phyloP scores from a whole-genome alignment of 2,329 filamentous ascomycete species.

The Aspergillus udagawae region DNA sequence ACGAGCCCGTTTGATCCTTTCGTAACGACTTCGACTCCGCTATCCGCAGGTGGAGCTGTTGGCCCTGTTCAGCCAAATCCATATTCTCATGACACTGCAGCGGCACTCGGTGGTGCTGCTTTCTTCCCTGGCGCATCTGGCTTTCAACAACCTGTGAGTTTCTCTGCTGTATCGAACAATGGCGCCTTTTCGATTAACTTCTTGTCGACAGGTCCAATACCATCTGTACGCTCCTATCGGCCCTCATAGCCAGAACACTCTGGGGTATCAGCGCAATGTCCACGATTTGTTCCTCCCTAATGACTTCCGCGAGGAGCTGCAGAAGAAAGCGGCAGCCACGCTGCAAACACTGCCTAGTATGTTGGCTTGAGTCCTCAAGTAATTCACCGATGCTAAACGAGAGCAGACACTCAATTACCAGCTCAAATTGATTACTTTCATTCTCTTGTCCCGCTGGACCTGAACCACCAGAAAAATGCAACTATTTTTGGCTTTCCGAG shows the following conservation, averaged over 20 bases:
- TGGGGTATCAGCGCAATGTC: constrained; percentile 78
- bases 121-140: constrained; percentile 62
- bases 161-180: not conserved
- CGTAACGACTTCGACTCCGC: constrained; percentile 52
- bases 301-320: constrained; percentile 78
- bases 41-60: constrained; percentile 46
- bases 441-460: constrained; percentile 85
- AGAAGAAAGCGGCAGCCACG: constrained; percentile 81
- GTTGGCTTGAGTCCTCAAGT: constrained; percentile 18
- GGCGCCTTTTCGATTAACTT: not conserved
- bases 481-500: constrained; percentile 81
- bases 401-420: constrained; percentile 65
- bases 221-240: constrained; percentile 89
- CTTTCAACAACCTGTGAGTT: constrained; percentile 61
- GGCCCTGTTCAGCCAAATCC: constrained; percentile 60
- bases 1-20: constrained; percentile 61
- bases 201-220: constrained; percentile 64
- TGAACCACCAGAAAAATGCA: constrained; percentile 71
- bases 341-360: constrained; percentile 77
- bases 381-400: not conserved
- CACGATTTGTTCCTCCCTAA: constrained; percentile 93
- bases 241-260: constrained; percentile 73
- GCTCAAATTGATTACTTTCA: constrained; percentile 80
- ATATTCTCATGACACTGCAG: constrained; percentile 67
- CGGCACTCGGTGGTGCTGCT: constrained; percentile 54